phyloP scores from a whole-genome alignment of 176 grass and related monocot species.

The Panicum miliaceum region DNA sequence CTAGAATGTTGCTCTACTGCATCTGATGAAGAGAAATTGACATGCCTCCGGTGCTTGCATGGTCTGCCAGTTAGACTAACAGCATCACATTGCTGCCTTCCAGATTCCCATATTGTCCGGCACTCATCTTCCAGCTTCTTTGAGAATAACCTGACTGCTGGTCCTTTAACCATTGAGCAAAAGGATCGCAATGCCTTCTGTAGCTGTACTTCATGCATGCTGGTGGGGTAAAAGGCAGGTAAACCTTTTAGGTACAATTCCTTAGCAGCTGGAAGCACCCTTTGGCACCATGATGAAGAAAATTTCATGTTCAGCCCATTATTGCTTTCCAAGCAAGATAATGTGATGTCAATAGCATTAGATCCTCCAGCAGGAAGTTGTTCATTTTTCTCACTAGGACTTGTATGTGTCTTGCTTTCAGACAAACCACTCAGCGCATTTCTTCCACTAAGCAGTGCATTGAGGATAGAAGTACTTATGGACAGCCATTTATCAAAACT shows the following conservation, averaged over 20 bases:
- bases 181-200: slow-evolving; percentile 77
- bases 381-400: slow-evolving; percentile 37
- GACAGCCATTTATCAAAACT: slow-evolving; percentile 81
- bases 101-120: slow-evolving; percentile 81
- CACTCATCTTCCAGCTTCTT: slow-evolving; percentile 91
- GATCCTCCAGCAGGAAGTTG: slow-evolving; percentile 49
- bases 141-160: slow-evolving; percentile 64
- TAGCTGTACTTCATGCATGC: slow-evolving; percentile 71
- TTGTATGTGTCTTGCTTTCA: slow-evolving; percentile 41
- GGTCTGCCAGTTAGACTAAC: slow-evolving; percentile 84
- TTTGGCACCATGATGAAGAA: slow-evolving; percentile 95
- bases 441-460: slow-evolving; percentile 54
- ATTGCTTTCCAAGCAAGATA: slow-evolving; percentile 79
- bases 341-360: slow-evolving; percentile 53
- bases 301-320: slow-evolving; percentile 79
- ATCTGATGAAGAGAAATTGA: slow-evolving; percentile 42
- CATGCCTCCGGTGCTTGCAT: slow-evolving; percentile 80
- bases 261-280: slow-evolving; percentile 76
- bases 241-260: slow-evolving; percentile 82
- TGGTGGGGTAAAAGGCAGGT: slow-evolving; percentile 79
- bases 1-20: slow-evolving; percentile 68
- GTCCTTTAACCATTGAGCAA: slow-evolving; percentile 84
- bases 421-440: slow-evolving; percentile 32
- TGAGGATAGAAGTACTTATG: slow-evolving; percentile 65
- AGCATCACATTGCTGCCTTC: slow-evolving; percentile 92